Base-by-base conservation (phyloP, 208 protist genomes). In the Crithidia fasciculata region DNA sequence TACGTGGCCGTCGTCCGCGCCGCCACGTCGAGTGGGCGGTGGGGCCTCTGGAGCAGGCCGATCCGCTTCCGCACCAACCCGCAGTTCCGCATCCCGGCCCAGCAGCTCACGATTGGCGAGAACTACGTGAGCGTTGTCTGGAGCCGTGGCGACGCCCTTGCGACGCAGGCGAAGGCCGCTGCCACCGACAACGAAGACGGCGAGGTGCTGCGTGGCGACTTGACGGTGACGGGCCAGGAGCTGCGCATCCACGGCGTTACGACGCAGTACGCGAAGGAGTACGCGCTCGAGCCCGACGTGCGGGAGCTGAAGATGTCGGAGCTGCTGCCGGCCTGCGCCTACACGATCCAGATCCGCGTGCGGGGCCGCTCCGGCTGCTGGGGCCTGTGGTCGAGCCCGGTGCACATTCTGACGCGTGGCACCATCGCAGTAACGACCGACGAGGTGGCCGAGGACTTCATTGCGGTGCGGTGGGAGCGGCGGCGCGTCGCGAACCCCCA, bases 391-490 rank as follows among this genome's bases (percentile, higher is more conserved):
- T 93, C 83, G 47, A 69, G 83, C 1, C 87, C 88, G 36, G 86
- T 94, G n/a, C 70, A 90, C 66, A 86, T 98, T 57, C 80, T 96
- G 28, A 98, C 94, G 16, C 90, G 92, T 39, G 90, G 89, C 57
- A 97, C 94, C 0, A 93, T 97, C 50, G 59, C 90, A 3, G 93
- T 90, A 19, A 80, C 83, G 64, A 83, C 91, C 18, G 88, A 95
- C 28, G 94, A 97, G 81, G 91, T 97, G 15, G 92, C 92, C 5
- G 94, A 97, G 76, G 89, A 96, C 81, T 97, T 94, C 72, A 84
- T 84, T 16, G 80, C 87, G 49, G 85, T 96, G 79, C 75, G 82
- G 66, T 97, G 94, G 94, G 91, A 96, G 81, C 87, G 94, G 58
- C 81, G 87, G 19, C 88, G 89, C 74, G 83, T 88, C 56, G 68